Base-by-base conservation (phyloP, 1,139 yeast species). In the Meyerozyma elateridarum region DNA sequence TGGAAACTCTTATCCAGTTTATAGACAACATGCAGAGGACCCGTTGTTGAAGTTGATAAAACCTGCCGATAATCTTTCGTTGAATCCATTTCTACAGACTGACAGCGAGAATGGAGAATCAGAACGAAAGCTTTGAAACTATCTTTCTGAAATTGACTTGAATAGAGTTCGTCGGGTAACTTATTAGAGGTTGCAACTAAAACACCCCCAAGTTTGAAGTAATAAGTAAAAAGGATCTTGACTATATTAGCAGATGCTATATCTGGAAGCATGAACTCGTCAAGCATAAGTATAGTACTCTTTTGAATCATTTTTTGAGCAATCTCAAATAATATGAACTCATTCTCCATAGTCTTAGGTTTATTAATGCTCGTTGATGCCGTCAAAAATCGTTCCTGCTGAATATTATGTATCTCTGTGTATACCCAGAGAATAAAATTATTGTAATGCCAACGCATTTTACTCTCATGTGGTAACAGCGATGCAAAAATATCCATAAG, bases 201-300 rank as follows among this genome's bases (percentile, higher is more conserved):
- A 0, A 81, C 85, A 3, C 89, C 89, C 3, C 89, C 88, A 6
- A 81, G 54, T 45, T 77, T 79, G 60, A 81, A 80, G 54, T 74
- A 81, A 51, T 76, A 79, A 0, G 82, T 76, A 53, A 81, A 79
- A 29, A 81, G 54, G 7, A 79, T 67, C 49, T 77, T 76, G 35
- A 81, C 59, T 28, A 81, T 78, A 44, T 79, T 80, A 2, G 87
- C 87, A 20, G 83, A 70, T 0, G 88, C 85, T 28, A 67, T 69
- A 48, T 81, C 89, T 0, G 89, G 88, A 20, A 81, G 52, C 80
- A 79, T 79, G 53, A 81, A 81, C 49, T 81, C 89, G 49, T 81
- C 89, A 28, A 81, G 56, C 56, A 81, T 64, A 35, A 81, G 55
- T 7, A 82, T 64, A 2, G 87, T 78, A 44, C 70, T 76, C 41